phyloP scores from a whole-genome alignment of 305 asterid genomes.

The Fraxinus baroniana region DNA sequence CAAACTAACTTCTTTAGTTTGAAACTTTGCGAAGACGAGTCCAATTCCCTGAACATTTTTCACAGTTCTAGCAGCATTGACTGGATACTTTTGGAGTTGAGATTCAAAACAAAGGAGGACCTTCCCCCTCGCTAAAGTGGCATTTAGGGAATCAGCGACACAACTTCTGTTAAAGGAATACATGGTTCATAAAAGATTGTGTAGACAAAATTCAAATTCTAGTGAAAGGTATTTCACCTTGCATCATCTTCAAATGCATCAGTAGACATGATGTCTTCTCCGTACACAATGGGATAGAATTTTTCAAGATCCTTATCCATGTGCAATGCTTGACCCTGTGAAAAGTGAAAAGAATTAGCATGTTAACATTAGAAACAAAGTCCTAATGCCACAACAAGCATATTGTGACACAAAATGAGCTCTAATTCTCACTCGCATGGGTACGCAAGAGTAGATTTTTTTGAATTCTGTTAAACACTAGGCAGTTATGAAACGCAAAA shows the following conservation, averaged over 20 bases:
- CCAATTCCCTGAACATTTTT: slow-evolving; percentile 26
- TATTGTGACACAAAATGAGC: not conserved
- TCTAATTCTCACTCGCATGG: not conserved
- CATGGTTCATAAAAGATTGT: not conserved
- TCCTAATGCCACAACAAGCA: not conserved
- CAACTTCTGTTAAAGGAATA: slow-evolving; percentile 26
- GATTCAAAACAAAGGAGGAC: slow-evolving; percentile 40
- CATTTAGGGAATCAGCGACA: slow-evolving; percentile 25
- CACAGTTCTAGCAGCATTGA: slow-evolving; percentile 24
- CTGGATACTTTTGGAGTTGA: slow-evolving; percentile 22
- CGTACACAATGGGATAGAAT: slow-evolving; percentile 31
- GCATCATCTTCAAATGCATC: slow-evolving; percentile 28
- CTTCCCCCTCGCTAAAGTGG: slow-evolving; percentile 31
- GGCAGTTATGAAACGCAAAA: not conserved
- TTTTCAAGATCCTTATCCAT: not conserved
- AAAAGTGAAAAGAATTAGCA: not conserved
- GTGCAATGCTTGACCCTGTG: slow-evolving; percentile 29
- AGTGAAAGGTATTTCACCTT: slow-evolving; percentile 19
- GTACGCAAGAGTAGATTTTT: not conserved
- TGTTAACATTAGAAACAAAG: not conserved
- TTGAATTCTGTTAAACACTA: not conserved
- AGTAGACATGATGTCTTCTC: slow-evolving; percentile 25
- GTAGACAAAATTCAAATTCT: not conserved
- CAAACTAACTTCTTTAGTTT: slow-evolving; percentile 31
- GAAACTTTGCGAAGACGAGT: slow-evolving; percentile 27